Evolutionary conservation across 306 rosid species (phyloP).

Genomic region (Trichosanthes cucumerina): DNA sequence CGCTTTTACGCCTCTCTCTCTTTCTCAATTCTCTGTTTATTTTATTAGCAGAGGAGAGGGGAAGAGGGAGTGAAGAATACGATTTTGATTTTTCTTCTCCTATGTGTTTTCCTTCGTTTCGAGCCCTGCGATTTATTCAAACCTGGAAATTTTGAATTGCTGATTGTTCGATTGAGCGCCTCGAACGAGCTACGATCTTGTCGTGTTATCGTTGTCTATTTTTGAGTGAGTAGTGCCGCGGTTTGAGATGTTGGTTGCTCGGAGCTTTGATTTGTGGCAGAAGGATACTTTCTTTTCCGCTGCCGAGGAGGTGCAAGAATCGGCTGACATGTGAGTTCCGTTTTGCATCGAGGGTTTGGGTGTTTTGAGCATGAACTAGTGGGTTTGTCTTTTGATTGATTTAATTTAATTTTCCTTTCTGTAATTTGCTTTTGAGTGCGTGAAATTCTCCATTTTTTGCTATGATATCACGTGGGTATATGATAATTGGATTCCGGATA

Average conservation of each 20-base stretch:
- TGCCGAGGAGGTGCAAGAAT: conserved; percentile 98
- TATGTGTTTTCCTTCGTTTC: neutral
- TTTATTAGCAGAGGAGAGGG: conserved; percentile 18
- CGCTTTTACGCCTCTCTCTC: conserved; percentile 29
- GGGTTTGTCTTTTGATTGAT: neutral
- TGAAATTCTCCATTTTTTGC: conserved; percentile 10
- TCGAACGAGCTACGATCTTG: conserved; percentile 14
- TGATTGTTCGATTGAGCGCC: conserved; percentile 7
- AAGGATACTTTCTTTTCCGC: conserved; percentile 89
- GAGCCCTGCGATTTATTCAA: neutral
- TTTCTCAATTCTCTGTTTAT: conserved; percentile 26
- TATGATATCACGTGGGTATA: neutral
- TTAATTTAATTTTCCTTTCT: neutral
- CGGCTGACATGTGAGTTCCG: conserved; percentile 70
- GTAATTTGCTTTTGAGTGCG: conserved; percentile 3
- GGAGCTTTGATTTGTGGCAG: conserved; percentile 88
- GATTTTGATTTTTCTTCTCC: neutral
- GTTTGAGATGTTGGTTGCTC: conserved; percentile 66
- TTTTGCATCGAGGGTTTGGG: conserved; percentile 4
- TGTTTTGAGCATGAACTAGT: conserved; percentile 8
- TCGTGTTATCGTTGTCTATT: neutral
- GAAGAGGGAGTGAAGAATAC: conserved; percentile 22
- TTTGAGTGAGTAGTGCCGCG: neutral
- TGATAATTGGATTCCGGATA: neutral
- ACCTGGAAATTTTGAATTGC: neutral